Base-by-base conservation (phyloP, 495 filamentous ascomycete genomes). In the Sordaria brevicollis region DNA sequence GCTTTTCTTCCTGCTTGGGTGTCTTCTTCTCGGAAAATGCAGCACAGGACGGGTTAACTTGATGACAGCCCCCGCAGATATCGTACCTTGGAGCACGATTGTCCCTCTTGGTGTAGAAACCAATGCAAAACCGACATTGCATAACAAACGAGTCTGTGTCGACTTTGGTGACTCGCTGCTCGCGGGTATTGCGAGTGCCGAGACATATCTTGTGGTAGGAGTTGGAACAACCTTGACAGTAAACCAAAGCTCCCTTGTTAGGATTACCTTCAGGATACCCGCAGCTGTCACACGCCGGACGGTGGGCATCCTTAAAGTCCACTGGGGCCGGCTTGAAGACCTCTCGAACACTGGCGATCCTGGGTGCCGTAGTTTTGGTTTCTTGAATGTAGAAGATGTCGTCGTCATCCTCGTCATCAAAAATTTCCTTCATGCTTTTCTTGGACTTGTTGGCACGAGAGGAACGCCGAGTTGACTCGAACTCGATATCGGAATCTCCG, bases 81-180 rank as follows among this genome's bases (percentile, higher is more conserved):
- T 90, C 88, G 35, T 91, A 85, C 70, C 89, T 83, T 0, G 96
- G 94, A 4, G 86, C 86, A 4, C 83, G 82, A 1, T 76, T 71
- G 73, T 97, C 92, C 73, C 92, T 94, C 66, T 86, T 86, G 67
- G 83, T 82, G 38, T 88, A 79, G 19, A 81, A 75, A 29, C 90
- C 88, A 54, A 97, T 82, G 75, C 96, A 99, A 49, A 89, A 91
- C 69, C 88, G 89, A 78, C 96, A 99, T 77, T 99, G 96, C 38
- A 98, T 81, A 41, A 98, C 89, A 73, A 95, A 97, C 17, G 90
- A 82, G 15, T 89, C 88, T 5, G 88, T 81, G 4, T 81, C 87
- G 65, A 97, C 82, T 77, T 97, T 98, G n/a, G 95, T 97, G 31
- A 96, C 92, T n/a, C 94, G 82, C 79, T 98, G 95, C 5, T 97